Base-by-base conservation (phyloP, 2,329 filamentous ascomycete species). In the Monilinia fructigena region DNA sequence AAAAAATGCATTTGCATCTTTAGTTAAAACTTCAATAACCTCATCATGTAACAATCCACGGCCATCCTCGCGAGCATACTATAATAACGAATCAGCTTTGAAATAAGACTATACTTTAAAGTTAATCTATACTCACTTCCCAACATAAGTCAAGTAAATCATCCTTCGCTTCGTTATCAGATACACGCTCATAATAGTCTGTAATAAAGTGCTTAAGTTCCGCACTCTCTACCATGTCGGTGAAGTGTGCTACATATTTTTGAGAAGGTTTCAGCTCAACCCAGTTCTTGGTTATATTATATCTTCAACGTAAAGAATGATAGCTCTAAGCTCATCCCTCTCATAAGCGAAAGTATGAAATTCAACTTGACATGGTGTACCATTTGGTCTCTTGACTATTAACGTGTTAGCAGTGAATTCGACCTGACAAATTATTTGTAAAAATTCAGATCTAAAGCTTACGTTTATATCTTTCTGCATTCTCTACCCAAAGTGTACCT, bases 141-240 rank as follows among this genome's bases (percentile, higher is more conserved):
- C 63, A 65, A 14, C 42, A 60, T 8, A 65, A 16, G 18, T 65
- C 45, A 26, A 4, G 12, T 20, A 65, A n/a, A n/a, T 53, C 55
- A 60, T 65, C 63, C 14, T 60, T 35, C 18, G 20, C 38, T 12
- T 60, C 55, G 10, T 5, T n/a, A n/a, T 20, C 48, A n/a, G 52
- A 12, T 42, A 65, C 63, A 23, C 55, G 55, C 18, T 60, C 40
- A n/a, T 65, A 65, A n/a, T 60, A 65, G 60, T 65, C 63, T 18
- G 54, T 65, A n/a, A 65, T 35, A 42, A 65, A 65, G n/a, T 65
- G 55, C 47, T 60, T 65, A 18, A 65, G 48, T 20, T 65, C 63
- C 12, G 63, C 63, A 53, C 63, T 65, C 23, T 38, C 63, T 18
- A 65, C 56, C 55, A 65, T 60, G 12, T 20, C 20, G 20, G 55